Evolutionary conservation across 768 basidiomycete genomes (phyloP), one percentile per base, ranked within the genome.

Genomic region (Gyrodon lividus): DNA sequence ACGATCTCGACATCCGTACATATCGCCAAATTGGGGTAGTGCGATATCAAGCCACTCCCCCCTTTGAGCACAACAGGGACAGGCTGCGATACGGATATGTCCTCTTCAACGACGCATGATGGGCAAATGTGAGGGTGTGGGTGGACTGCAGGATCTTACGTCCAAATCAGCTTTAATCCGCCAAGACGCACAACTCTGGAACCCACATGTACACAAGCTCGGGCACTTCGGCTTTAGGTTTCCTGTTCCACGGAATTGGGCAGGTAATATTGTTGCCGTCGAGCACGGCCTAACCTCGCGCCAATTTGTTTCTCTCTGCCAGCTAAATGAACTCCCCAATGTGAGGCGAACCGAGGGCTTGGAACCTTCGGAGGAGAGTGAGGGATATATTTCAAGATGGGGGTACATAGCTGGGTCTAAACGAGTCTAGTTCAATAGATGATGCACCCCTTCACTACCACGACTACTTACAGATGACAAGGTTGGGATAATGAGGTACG

Each of bases 51-150:
- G 14, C 30, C 43, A 12, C 19, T 13, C 34, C 53, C 44, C 28
- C 5, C 13, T 7, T 14, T 10, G 20, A 51, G 45, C 20, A 26
- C 22, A 17, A 53, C 28, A 16, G 49, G 33, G 17, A 52, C 43
- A 19, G 48, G 42, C 17, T 42, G 43, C 22, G 35, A 34, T 9
- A 35, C 16, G 38, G 35, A 34, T 9, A 35, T 17, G 38, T 47
- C 46, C 17, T 54, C 54, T 33, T 49, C 34, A 16, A 34, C 9
- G n/a, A 4, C 24, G 20, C 48, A 47, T 24, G 62, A 19, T 30
- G 77, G 77, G 56, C 78, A 78, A 6, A 77, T 61, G 30, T 71
- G 68, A 35, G 74, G 59, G 56, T 66, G 52, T 13, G 79, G 77
- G 55, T 79, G 79, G 8, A 57, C 57, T 19, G 66, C 51, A 17